phyloP scores from a whole-genome alignment of 2,329 filamentous ascomycete species.

The Arthrobotrys conoides region DNA sequence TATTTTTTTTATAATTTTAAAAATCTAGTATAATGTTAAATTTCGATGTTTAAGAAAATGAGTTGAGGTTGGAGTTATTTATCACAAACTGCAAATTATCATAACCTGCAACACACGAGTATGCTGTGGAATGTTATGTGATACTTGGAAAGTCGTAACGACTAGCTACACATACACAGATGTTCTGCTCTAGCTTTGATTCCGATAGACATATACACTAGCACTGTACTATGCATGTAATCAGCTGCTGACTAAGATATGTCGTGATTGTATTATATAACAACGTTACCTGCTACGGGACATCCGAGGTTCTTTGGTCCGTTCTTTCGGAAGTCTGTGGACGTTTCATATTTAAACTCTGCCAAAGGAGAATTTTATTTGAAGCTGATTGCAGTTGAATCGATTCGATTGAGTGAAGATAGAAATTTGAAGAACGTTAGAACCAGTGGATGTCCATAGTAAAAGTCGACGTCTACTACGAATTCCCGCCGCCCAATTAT shows the following conservation, averaged over 20 bases:
- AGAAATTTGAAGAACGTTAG: neutral
- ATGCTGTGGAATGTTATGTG: neutral
- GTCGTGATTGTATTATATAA: slow-evolving; percentile 51
- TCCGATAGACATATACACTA: too few relatives aligned
- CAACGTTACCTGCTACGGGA: neutral
- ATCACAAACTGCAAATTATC: too few relatives aligned
- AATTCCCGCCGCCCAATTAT: too few relatives aligned
- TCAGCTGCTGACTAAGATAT: slow-evolving; percentile 30
- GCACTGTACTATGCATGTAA: too few relatives aligned
- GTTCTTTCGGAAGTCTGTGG: slow-evolving; percentile 14
- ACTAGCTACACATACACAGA: neutral
- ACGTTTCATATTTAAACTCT: neutral
- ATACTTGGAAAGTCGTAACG: neutral
- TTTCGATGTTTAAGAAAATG: too few relatives aligned
- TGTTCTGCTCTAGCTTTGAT: too few relatives aligned
- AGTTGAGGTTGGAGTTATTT: too few relatives aligned
- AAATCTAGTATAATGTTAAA: too few relatives aligned
- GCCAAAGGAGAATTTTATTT: neutral
- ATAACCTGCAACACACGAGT: too few relatives aligned
- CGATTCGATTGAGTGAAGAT: slow-evolving; percentile 4
- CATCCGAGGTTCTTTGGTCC: slow-evolving; percentile 13
- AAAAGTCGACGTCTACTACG: neutral
- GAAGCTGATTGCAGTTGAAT: neutral
- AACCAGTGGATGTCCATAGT: neutral
- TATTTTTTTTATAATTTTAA: too few relatives aligned